These are phyloP conservation scores for Saccharomycopsis sp. DNA, from an alignment of 805 yeast genomes.

Conservation along the genomic window DNA sequence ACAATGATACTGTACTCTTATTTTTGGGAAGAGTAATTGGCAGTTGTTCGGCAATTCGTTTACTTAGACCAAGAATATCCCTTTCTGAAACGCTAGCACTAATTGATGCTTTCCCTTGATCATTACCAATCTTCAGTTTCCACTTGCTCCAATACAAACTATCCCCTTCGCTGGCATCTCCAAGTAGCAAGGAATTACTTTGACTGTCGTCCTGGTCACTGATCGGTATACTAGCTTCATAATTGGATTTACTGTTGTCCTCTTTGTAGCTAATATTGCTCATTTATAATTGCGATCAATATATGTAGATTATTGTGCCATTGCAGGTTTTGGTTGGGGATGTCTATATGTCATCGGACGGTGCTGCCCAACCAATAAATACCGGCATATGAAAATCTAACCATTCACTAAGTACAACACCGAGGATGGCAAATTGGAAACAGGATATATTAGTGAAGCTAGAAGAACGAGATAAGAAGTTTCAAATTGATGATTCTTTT, in stretches of 20 bases:
- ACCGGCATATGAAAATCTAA: no score
- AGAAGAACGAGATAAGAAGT: conserved; percentile 19
- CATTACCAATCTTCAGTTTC: conserved; percentile 12
- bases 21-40: conserved; percentile 1
- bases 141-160: conserved; percentile 10
- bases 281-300: no score
- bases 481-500: background rate
- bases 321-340: no score
- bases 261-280: background rate
- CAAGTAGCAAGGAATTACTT: background rate
- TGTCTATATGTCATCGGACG: no score
- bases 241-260: background rate
- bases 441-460: conserved; percentile 9
- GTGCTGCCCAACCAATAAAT: no score
- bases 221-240: background rate
- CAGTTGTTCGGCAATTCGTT: background rate
- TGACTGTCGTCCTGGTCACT: background rate
- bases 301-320: no score
- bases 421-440: conserved; percentile 21
- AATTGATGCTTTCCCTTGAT: background rate
- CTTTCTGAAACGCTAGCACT: conserved; percentile 8
- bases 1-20: conserved; percentile 7
- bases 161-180: conserved; percentile 3
- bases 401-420: no score
- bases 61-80: conserved; percentile 1